Conservation (phyloP, 768 basidiomycete genomes). For the Leccinum fibrillosum region DNA sequence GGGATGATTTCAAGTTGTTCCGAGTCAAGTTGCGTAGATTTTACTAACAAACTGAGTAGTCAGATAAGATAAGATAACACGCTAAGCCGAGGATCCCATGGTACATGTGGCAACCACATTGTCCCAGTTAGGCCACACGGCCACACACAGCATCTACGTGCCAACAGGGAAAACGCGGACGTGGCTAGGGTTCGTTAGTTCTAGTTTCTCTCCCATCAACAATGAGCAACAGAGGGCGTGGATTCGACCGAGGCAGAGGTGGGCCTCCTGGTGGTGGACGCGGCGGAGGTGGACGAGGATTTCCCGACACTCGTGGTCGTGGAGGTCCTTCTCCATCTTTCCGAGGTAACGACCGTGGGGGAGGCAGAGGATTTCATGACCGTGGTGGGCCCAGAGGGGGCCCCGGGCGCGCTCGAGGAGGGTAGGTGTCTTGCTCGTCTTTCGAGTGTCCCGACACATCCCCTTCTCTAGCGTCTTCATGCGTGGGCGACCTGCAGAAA, state of each 20-base stretch:
- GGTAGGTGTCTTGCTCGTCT: constrained; percentile 28
- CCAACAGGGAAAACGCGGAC: constrained; percentile 1
- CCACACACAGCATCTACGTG: constrained; percentile 23
- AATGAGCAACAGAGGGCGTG: constrained; percentile 42
- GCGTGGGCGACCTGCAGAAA: constrained; percentile 37
- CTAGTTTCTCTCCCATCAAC: not conserved
- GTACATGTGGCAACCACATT: constrained; percentile 4
- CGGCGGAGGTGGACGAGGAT: constrained; percentile 34
- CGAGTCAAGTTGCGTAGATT: not conserved
- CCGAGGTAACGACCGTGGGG: constrained; percentile 31
- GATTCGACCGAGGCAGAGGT: constrained; percentile 38
- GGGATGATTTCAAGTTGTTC: not conserved
- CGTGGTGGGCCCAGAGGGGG: constrained; percentile 23
- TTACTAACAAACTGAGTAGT: too few relatives aligned
- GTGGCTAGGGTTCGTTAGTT: not conserved
- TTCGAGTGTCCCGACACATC: not conserved
- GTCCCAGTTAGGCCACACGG: constrained; percentile 3
- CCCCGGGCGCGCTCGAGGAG: constrained; percentile 33
- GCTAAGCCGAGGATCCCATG: constrained; percentile 1
- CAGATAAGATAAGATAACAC: constrained; percentile 26
- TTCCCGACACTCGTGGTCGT: constrained; percentile 24
- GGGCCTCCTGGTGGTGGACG: constrained; percentile 27
- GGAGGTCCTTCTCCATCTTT: constrained; percentile 24
- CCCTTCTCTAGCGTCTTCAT: constrained; percentile 37
- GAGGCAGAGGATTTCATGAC: constrained; percentile 29